A percentile compares a stretch with the other conserved stretches of the same genome.
Conservation (phyloP, 352 stramenopile genomes). For the Phytophthora tubulina region DNA sequence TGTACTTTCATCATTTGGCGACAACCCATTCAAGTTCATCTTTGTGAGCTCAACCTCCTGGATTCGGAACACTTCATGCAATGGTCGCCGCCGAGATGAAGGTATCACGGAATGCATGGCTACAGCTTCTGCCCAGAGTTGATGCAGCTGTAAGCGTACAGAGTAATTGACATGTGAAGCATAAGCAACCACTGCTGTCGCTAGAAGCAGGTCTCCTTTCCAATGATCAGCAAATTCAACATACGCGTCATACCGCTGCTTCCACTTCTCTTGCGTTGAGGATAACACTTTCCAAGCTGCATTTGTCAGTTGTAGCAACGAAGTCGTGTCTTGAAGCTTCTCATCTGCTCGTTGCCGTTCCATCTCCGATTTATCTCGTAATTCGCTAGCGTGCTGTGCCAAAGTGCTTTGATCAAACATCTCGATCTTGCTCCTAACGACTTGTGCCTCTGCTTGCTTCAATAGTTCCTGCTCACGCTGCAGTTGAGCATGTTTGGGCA, state of each 20-base stretch:
- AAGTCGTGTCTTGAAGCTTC: slow-evolving; percentile 61
- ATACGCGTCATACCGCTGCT: slow-evolving; percentile 49
- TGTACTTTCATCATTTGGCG: slow-evolving; percentile 42
- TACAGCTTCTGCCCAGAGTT: slow-evolving; percentile 51
- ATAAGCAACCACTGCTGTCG: slow-evolving; percentile 64
- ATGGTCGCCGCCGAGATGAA: slow-evolving; percentile 26
- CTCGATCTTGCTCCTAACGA: slow-evolving; percentile 45
- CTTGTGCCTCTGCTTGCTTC: slow-evolving; percentile 43
- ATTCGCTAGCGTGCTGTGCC: slow-evolving; percentile 44
- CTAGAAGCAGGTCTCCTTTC: slow-evolving; percentile 72
- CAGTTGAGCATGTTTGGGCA: slow-evolving; percentile 65
- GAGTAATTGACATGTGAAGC: slow-evolving; percentile 39
- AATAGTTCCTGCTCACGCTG: slow-evolving; percentile 58
- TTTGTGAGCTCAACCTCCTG: slow-evolving; percentile 42
- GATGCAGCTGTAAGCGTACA: slow-evolving; percentile 35
- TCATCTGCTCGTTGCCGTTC: slow-evolving; percentile 60
- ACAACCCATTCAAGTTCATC: slow-evolving; percentile 59
- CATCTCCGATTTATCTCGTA: slow-evolving; percentile 58
- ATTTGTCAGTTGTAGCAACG: slow-evolving; percentile 60
- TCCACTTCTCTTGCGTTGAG: slow-evolving; percentile 57
- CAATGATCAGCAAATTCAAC: slow-evolving; percentile 51
- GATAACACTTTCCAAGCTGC: slow-evolving; percentile 66
- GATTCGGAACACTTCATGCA: slow-evolving; percentile 51
- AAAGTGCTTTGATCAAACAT: slow-evolving; percentile 50
- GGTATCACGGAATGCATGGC: slow-evolving; percentile 43